Conservation (phyloP, 225 moss, liverwort and hornwort species). For the Ulota crispa region DNA sequence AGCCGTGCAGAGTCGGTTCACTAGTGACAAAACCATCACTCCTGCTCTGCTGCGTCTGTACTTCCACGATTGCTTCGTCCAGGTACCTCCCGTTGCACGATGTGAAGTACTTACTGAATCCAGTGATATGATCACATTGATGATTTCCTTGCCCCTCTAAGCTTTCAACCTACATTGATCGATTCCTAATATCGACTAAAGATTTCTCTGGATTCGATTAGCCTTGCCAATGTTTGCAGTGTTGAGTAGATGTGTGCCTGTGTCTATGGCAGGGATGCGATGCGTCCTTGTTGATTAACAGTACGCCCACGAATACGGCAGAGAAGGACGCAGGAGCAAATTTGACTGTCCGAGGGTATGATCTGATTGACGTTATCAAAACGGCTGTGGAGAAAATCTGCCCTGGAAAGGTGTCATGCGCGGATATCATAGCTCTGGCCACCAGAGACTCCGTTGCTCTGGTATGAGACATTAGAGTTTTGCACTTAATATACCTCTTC, state of each 20-base stretch:
- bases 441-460: slow-evolving; percentile 51
- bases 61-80: slow-evolving; percentile 60
- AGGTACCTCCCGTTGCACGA: slow-evolving; percentile 3
- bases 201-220: neutral
- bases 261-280: slow-evolving; percentile 53
- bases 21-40: slow-evolving; percentile 40
- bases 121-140: neutral
- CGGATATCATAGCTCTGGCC: slow-evolving; percentile 53
- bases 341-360: slow-evolving; percentile 50
- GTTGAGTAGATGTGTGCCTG: neutral
- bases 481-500: neutral
- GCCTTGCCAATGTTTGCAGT: neutral
- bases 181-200: neutral
- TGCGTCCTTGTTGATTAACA: slow-evolving; percentile 50
- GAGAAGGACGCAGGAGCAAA: slow-evolving; percentile 71
- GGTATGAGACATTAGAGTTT: slow-evolving; percentile 17
- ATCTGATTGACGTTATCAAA: slow-evolving; percentile 44
- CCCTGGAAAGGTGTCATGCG: slow-evolving; percentile 52
- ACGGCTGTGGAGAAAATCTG: slow-evolving; percentile 42
- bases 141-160: neutral
- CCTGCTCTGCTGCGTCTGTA: slow-evolving; percentile 49
- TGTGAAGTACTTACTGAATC: neutral
- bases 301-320: slow-evolving; percentile 26
- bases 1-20: slow-evolving; percentile 26
- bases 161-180: neutral